Conservation (phyloP, 495 filamentous ascomycete genomes). For the Aspergillus diversus region DNA sequence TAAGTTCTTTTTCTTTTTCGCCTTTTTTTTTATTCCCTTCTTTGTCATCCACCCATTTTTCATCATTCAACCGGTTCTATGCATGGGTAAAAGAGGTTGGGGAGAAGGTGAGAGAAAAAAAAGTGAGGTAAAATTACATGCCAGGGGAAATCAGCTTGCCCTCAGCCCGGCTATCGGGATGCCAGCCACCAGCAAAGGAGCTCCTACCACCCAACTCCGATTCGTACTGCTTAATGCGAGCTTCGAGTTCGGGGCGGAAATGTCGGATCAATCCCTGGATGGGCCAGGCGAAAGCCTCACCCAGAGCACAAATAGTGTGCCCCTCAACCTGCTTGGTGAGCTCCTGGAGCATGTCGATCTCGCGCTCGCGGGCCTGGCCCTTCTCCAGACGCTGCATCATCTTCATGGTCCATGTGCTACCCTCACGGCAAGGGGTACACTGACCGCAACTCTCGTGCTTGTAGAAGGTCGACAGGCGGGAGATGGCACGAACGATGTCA, state of each 20-base stretch:
- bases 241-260: slow-evolving; percentile 94
- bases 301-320: slow-evolving; percentile 96
- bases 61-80: slow-evolving; percentile 1
- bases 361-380: slow-evolving; percentile 81
- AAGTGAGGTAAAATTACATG: slow-evolving; percentile 39
- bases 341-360: slow-evolving; percentile 99
- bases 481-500: slow-evolving; percentile 92
- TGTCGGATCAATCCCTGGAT: slow-evolving; percentile 97
- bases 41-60: not conserved
- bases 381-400: slow-evolving; percentile 97
- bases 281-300: slow-evolving; percentile 98
- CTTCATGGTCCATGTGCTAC: slow-evolving; percentile 96
- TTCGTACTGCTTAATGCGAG: slow-evolving; percentile 76
- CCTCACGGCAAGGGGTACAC: slow-evolving; percentile 97
- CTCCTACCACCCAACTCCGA: slow-evolving; percentile 65
- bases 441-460: slow-evolving; percentile 97
- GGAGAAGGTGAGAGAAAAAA: not conserved
- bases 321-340: slow-evolving; percentile 99
- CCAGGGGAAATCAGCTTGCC: slow-evolving; percentile 88
- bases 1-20: slow-evolving; percentile 10
- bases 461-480: slow-evolving; percentile 93
- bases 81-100: slow-evolving; percentile 11
- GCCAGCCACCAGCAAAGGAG: slow-evolving; percentile 87
- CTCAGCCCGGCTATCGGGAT: slow-evolving; percentile 70
- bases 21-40: slow-evolving; percentile 5